Base-by-base conservation (phyloP, 495 filamentous ascomycete genomes). In the Xylaria castorea region DNA sequence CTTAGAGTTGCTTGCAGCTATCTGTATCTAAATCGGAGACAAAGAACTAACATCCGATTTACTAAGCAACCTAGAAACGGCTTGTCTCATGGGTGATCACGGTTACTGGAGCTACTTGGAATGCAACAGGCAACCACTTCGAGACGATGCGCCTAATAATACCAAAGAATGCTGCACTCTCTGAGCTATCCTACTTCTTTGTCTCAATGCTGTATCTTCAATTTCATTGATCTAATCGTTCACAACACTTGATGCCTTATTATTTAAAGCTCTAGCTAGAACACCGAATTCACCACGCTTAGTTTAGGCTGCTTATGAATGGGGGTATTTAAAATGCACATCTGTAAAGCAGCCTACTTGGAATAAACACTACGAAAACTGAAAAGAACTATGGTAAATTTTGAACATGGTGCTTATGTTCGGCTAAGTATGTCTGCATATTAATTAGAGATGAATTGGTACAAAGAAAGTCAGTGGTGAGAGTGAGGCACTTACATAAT, bases 1-100 rank as follows among this genome's bases (percentile, higher is more conserved):
- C 51, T 46, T n/a, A 32, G 25, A 57, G 58, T 65, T 38, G 69
- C 60, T 55, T 55, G 69, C 69, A 42, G 69, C 38, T 30, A 25
- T 6, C 27, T 18, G 60, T 42, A 38, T 20, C 8, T 22, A 16
- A 42, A 34, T 18, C 36, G 18, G 36, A 65, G 48, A 71, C 69
- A 71, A 71, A 65, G 69, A 27, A 7, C 6, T 12, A 27, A 48
- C 5, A 20, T 22, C 14, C 5, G 18, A 18, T 18, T 38, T 20
- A 30, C 22, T 9, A 27, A 12, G 65, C 11, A 32, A 5, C 22
- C 36, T 25, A 50, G 38, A 69, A 70, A 27, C 51, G 40, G 67
- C 51, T 22, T 32, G 55, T 61, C 53, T 60, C n/a, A 27, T 32
- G 8, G 4, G 67, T 42, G 18, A 61, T 32, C 22, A 53, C 22